These are phyloP conservation scores for Pontederia paniculata DNA, from an alignment of 176 grass and related monocot species.

Conservation along the genomic window DNA sequence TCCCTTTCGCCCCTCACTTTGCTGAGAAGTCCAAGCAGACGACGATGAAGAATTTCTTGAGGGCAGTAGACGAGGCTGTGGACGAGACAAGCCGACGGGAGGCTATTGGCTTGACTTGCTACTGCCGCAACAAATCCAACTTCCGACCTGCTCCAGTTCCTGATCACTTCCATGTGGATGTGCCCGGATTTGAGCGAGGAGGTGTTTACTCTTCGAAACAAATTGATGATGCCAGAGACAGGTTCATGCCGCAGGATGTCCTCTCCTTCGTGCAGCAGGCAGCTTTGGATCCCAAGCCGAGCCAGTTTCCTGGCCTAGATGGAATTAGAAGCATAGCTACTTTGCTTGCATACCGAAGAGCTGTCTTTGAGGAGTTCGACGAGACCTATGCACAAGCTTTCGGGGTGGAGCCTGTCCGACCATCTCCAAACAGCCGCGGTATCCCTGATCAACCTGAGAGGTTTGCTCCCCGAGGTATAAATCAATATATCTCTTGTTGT, in stretches of 20 bases:
- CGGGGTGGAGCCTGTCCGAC: slow-evolving; percentile 41
- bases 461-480: slow-evolving; percentile 75
- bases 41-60: slow-evolving; percentile 34
- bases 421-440: slow-evolving; percentile 12
- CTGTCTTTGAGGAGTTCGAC: slow-evolving; percentile 38
- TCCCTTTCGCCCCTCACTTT: slow-evolving; percentile 59
- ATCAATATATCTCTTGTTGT: slow-evolving; percentile 31
- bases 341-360: slow-evolving; percentile 51
- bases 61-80: slow-evolving; percentile 59
- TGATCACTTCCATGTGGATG: slow-evolving; percentile 43
- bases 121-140: slow-evolving; percentile 33
- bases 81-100: slow-evolving; percentile 56
- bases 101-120: slow-evolving; percentile 57
- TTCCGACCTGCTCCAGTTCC: slow-evolving; percentile 25
- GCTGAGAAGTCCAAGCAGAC: slow-evolving; percentile 39
- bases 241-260: slow-evolving; percentile 28
- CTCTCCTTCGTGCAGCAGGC: slow-evolving; percentile 30
- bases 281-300: slow-evolving; percentile 25
- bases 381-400: slow-evolving; percentile 79
- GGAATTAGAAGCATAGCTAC: slow-evolving; percentile 35
- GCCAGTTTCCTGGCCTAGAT: slow-evolving; percentile 6
- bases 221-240: slow-evolving; percentile 23
- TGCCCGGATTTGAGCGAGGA: slow-evolving; percentile 53
- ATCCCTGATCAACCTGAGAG: slow-evolving; percentile 23
- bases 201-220: slow-evolving; percentile 62